Evolutionary conservation across 208 protist species (phyloP).

Genomic region (Zelonia costaricensis): DNA sequence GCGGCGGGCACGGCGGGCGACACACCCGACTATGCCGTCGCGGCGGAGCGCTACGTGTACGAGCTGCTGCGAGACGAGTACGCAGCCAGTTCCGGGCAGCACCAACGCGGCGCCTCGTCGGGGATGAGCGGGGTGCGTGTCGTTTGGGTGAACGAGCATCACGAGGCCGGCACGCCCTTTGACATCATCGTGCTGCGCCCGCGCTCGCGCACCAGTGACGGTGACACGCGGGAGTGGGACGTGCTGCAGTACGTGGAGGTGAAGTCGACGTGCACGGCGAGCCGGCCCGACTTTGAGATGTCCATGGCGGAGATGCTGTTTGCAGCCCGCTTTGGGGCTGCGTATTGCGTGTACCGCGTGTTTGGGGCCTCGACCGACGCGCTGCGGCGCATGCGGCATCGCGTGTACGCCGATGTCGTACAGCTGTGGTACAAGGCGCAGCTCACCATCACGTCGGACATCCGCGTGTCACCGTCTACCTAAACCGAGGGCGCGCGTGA

Average conservation of each 20-base stretch:
- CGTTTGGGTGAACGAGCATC: conserved; percentile 76
- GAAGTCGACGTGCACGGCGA: conserved; percentile 69
- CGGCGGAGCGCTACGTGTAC: conserved; percentile 77
- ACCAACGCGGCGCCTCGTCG: background rate
- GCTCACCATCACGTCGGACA: conserved; percentile 71
- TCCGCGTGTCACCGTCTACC: conserved; percentile 58
- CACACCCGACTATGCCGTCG: conserved; percentile 49
- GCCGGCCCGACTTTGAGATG: conserved; percentile 77
- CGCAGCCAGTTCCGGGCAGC: conserved; percentile 9
- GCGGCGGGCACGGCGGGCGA: conserved; percentile 17
- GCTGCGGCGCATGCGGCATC: conserved; percentile 46
- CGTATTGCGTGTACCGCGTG: conserved; percentile 79
- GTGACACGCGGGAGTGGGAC: conserved; percentile 4
- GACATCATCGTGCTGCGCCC: conserved; percentile 71
- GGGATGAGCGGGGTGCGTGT: conserved; percentile 34
- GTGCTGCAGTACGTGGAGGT: conserved; percentile 79
- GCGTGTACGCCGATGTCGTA: conserved; percentile 60
- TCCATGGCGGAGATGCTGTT: conserved; percentile 78
- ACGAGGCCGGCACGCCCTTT: conserved; percentile 70
- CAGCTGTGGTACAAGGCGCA: conserved; percentile 58
- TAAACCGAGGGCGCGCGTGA: background rate
- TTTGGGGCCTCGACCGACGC: conserved; percentile 64
- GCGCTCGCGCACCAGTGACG: background rate
- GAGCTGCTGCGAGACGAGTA: conserved; percentile 48
- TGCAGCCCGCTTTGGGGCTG: conserved; percentile 68